Conservation (phyloP, 225 moss, liverwort and hornwort species). For the Marchantia polymorpha region DNA sequence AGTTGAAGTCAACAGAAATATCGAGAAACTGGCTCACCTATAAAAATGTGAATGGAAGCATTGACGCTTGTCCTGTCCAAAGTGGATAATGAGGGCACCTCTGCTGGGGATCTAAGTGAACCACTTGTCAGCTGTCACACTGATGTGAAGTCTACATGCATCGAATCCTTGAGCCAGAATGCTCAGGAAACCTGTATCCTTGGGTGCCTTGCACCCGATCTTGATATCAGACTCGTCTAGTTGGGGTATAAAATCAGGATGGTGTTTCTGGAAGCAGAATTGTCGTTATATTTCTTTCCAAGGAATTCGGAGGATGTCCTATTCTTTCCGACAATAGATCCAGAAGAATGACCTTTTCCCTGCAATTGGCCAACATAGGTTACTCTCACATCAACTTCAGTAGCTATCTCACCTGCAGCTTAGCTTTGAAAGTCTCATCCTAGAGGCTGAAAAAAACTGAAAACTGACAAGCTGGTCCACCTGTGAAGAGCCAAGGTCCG, state of each 20-base stretch:
- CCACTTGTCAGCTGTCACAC: slow-evolving; percentile 26
- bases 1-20: no score
- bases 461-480: neutral
- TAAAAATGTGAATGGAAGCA: neutral
- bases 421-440: no score
- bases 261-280: slow-evolving; percentile 23
- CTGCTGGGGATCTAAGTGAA: slow-evolving; percentile 17
- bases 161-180: slow-evolving; percentile 23
- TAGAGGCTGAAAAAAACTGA: neutral
- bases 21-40: no score
- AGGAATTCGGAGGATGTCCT: slow-evolving; percentile 23
- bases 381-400: no score
- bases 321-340: slow-evolving; percentile 32
- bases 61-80: slow-evolving; percentile 11
- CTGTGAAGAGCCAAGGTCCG: neutral
- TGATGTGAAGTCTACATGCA: slow-evolving; percentile 25
- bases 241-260: slow-evolving; percentile 29
- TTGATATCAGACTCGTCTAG: neutral
- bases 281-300: slow-evolving; percentile 21
- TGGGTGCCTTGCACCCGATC: slow-evolving; percentile 14
- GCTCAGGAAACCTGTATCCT: slow-evolving; percentile 27
- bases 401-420: no score
- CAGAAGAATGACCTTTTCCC: slow-evolving; percentile 15
- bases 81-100: slow-evolving; percentile 26
- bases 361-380: neutral